Conservation (phyloP, 805 yeast genomes). For the Komagataella kurtzmanii region DNA sequence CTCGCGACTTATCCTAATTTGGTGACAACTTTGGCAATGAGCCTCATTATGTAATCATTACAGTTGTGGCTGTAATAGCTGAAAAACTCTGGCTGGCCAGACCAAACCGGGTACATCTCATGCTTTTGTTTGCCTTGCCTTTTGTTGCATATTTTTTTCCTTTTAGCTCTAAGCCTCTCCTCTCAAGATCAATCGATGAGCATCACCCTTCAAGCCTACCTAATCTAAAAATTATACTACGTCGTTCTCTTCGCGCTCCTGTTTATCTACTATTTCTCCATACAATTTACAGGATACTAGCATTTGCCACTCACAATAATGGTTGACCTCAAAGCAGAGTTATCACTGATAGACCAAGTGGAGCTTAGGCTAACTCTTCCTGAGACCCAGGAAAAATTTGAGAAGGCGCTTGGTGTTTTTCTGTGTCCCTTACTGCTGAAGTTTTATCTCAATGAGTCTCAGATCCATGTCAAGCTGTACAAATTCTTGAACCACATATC, state of each 20-base stretch:
- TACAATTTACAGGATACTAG: background rate
- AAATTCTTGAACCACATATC: constrained; percentile 54
- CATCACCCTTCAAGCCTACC: too few relatives aligned
- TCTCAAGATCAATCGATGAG: too few relatives aligned
- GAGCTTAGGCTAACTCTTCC: constrained; percentile 77
- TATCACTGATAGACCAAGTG: constrained; percentile 56
- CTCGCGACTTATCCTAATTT: background rate
- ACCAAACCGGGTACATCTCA: too few relatives aligned
- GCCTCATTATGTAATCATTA: background rate
- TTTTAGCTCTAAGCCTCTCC: too few relatives aligned
- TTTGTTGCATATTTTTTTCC: too few relatives aligned
- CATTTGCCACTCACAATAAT: constrained; percentile 1
- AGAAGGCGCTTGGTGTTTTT: constrained; percentile 43
- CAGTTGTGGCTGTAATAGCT: background rate
- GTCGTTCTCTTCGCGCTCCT: background rate
- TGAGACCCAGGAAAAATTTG: constrained; percentile 48
- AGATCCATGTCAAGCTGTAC: constrained; percentile 56
- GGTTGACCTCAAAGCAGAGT: constrained; percentile 27
- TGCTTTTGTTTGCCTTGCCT: too few relatives aligned
- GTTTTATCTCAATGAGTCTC: constrained; percentile 52
- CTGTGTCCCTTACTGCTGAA: constrained; percentile 72
- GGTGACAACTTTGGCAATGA: background rate
- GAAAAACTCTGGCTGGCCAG: too few relatives aligned
- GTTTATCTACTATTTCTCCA: background rate
- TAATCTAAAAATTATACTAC: too few relatives aligned